Conservation (phyloP, 805 yeast genomes). For the Candida andamanensis region DNA sequence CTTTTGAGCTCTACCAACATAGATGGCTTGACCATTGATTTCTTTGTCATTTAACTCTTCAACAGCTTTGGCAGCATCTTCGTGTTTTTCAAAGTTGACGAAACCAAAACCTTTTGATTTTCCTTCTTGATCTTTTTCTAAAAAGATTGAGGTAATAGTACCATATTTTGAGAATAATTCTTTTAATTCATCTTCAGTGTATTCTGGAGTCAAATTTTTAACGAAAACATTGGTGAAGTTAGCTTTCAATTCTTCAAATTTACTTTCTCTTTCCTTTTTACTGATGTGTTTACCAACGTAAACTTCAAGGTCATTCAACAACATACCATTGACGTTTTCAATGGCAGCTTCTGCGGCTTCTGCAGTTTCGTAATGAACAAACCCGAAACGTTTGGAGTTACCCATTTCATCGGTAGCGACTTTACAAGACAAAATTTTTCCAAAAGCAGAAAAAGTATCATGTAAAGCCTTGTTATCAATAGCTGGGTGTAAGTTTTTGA, state of each 20-base stretch:
- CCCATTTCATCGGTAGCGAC: slow-evolving; percentile 94
- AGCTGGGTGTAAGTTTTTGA: slow-evolving; percentile 96
- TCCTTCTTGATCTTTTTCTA: slow-evolving; percentile 79
- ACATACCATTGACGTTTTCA: slow-evolving; percentile 97
- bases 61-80: slow-evolving; percentile 84
- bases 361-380: slow-evolving; percentile 91
- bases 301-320: slow-evolving; percentile 91
- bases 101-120: slow-evolving; percentile 95
- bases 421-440: slow-evolving; percentile 93
- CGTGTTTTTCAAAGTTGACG: slow-evolving; percentile 85
- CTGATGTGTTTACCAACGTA: slow-evolving; percentile 92
- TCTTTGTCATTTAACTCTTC: slow-evolving; percentile 88
- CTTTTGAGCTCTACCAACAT: slow-evolving; percentile 99
- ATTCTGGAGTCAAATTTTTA: slow-evolving; percentile 77
- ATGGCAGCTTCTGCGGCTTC: slow-evolving; percentile 94
- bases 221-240: slow-evolving; percentile 94
- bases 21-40: slow-evolving; percentile 76
- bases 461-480: slow-evolving; percentile 98
- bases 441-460: slow-evolving; percentile 96
- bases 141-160: slow-evolving; percentile 72
- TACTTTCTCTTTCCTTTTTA: slow-evolving; percentile 90
- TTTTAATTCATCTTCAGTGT: slow-evolving; percentile 64
- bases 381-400: slow-evolving; percentile 91
- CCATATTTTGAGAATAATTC: slow-evolving; percentile 73
- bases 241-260: slow-evolving; percentile 83